A percentile compares a stretch with the other conserved stretches of the same genome.
Evolutionary conservation across 1,139 yeast species (phyloP).

Genomic region (Blastobotrys arbuscula): DNA sequence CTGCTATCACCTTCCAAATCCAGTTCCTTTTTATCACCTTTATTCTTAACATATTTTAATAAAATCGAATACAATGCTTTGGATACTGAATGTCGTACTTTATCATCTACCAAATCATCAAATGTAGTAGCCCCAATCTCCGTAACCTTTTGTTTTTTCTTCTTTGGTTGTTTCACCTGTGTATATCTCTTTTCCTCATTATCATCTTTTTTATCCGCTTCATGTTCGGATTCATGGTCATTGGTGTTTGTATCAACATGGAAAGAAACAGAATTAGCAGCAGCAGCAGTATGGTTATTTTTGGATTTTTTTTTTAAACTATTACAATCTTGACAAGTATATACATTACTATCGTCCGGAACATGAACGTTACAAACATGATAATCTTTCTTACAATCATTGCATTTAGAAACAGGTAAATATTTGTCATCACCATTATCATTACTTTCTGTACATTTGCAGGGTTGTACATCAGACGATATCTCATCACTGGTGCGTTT

Average conservation of each 20-base stretch:
- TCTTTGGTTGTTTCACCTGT: slow-evolving; percentile 2
- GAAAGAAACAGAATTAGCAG: neutral
- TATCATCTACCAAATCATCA: slow-evolving; percentile 19
- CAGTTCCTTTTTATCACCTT: slow-evolving; percentile 30
- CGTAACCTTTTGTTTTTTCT: neutral
- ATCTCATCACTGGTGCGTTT: neutral
- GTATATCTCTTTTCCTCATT: slow-evolving; percentile 8
- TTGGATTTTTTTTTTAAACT: too few relatives aligned
- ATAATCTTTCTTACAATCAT: too few relatives aligned
- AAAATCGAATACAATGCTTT: slow-evolving; percentile 37
- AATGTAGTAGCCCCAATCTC: slow-evolving; percentile 6
- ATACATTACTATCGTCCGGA: neutral
- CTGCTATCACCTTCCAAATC: slow-evolving; percentile 38
- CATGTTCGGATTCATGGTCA: neutral
- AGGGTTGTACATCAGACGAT: neutral
- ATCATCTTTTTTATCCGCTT: slow-evolving; percentile 5
- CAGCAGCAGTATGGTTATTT: neutral
- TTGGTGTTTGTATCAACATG: neutral
- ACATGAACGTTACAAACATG: too few relatives aligned
- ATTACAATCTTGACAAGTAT: slow-evolving; percentile 11
- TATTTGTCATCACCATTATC: neutral
- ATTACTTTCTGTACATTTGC: neutral
- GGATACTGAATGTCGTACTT: slow-evolving; percentile 39
- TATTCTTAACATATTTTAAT: slow-evolving; percentile 39
- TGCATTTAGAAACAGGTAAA: too few relatives aligned